phyloP scores from a whole-genome alignment of 352 stramenopile species.

The Elongisporangium prolatum region DNA sequence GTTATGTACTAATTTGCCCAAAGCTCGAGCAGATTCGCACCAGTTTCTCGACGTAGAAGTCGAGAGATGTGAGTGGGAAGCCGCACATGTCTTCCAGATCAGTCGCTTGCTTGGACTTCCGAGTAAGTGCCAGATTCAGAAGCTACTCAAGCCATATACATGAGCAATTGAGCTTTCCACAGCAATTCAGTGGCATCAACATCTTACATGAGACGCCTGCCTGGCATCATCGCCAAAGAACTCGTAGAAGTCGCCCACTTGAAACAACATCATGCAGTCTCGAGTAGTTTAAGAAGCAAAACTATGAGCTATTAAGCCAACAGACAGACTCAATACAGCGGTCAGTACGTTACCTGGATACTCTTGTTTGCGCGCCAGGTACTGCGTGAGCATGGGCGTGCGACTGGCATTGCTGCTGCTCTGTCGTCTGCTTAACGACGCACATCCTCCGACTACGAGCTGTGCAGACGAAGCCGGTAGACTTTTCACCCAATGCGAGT shows the following conservation, averaged over 20 bases:
- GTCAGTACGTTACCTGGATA: constrained; percentile 40
- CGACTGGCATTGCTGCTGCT: not conserved
- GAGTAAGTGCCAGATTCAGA: constrained; percentile 63
- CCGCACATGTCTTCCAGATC: constrained; percentile 73
- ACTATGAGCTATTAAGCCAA: not conserved
- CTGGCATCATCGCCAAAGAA: constrained; percentile 76
- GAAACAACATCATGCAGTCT: constrained; percentile 82
- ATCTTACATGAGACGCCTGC: constrained; percentile 53
- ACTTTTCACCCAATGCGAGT: too few species aligned
- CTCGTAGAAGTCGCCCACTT: constrained; percentile 85
- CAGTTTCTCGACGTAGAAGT: constrained; percentile 80
- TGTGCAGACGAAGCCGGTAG: too few species aligned
- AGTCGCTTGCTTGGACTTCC: constrained; percentile 51
- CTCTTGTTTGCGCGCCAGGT: constrained; percentile 68
- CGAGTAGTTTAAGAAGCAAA: not conserved
- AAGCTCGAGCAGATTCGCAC: constrained; percentile 17
- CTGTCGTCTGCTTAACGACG: too few species aligned
- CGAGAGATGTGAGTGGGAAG: constrained; percentile 63
- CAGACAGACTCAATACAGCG: constrained; percentile 1
- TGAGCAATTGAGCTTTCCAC: not conserved
- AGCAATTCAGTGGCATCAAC: not conserved
- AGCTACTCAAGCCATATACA: constrained; percentile 26
- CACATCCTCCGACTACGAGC: too few species aligned
- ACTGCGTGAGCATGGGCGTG: constrained; percentile 73
- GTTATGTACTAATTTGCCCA: not conserved